Evolutionary conservation across 176 grass and related monocot species (phyloP).

Genomic region (Phyllostachys edulis): DNA sequence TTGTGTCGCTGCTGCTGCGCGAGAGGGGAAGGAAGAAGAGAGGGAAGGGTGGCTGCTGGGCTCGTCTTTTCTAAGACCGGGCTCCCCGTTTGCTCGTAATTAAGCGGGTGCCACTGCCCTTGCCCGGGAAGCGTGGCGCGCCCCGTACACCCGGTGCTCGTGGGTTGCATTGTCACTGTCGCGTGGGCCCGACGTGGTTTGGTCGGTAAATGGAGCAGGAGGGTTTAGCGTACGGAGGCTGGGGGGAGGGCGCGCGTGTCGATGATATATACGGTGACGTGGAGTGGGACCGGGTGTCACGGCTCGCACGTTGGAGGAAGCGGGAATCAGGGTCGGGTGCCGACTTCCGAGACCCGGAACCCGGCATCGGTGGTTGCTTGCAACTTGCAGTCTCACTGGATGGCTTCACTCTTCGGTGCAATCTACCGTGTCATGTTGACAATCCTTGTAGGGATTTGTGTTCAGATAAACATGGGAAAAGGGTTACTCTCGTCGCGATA

Average conservation of each 20-base stretch:
- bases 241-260: not conserved
- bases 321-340: not conserved
- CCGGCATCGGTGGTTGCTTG: not conserved
- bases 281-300: constrained; percentile 47
- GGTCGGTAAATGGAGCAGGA: not conserved
- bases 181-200: not conserved
- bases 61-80: constrained; percentile 12
- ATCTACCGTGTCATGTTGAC: not conserved
- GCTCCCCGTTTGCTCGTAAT: constrained; percentile 35
- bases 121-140: constrained; percentile 35
- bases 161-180: not conserved
- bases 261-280: constrained; percentile 46
- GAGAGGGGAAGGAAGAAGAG: not conserved
- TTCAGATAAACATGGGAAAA: not conserved
- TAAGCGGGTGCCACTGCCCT: constrained; percentile 54
- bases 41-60: not conserved
- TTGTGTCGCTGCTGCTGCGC: constrained; percentile 19
- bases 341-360: constrained; percentile 9
- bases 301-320: constrained; percentile 38
- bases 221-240: not conserved
- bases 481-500: not conserved
- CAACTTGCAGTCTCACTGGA: not conserved
- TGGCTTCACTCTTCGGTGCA: not conserved
- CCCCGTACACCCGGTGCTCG: constrained; percentile 32
- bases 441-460: not conserved